Conservation (phyloP, 169 alveolate genomes). For the Cryptosporidium parvum region DNA sequence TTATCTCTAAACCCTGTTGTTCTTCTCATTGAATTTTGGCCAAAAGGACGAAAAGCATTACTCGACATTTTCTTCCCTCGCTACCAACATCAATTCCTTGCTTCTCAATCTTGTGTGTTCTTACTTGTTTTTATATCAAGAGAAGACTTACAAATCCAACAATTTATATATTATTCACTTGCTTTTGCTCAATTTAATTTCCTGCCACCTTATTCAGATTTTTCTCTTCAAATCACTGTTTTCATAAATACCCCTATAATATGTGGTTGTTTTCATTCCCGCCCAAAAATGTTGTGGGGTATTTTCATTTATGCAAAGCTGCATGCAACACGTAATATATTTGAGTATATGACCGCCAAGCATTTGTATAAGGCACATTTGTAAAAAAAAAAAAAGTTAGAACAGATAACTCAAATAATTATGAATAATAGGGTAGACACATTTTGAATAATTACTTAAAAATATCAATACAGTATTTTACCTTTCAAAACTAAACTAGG, state of each 20-base stretch:
- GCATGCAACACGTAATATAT: slow-evolving; percentile 10
- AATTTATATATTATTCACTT: not conserved
- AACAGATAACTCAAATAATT: too few relatives aligned
- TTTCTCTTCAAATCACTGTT: not conserved
- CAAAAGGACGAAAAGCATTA: slow-evolving; percentile 17
- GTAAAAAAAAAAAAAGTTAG: too few relatives aligned
- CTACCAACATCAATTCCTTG: not conserved
- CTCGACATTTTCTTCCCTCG: slow-evolving; percentile 2
- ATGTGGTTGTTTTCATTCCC: slow-evolving; percentile 6
- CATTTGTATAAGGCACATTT: too few relatives aligned
- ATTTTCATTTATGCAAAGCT: slow-evolving; percentile 22
- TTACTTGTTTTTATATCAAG: not conserved
- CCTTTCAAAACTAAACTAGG: not conserved
- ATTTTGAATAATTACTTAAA: not conserved
- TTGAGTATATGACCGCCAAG: not conserved
- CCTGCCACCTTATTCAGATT: not conserved
- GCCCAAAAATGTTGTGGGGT: slow-evolving; percentile 35
- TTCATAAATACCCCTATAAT: slow-evolving; percentile 11
- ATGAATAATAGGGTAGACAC: not conserved
- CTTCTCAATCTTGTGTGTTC: not conserved
- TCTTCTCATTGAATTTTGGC: slow-evolving; percentile 21
- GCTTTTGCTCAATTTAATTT: not conserved
- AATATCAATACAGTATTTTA: not conserved
- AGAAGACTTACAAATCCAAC: not conserved
- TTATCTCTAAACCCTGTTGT: slow-evolving; percentile 17